Evolutionary conservation across 2,329 filamentous ascomycete species (phyloP).

Genomic region (Hypoxylon sp.): DNA sequence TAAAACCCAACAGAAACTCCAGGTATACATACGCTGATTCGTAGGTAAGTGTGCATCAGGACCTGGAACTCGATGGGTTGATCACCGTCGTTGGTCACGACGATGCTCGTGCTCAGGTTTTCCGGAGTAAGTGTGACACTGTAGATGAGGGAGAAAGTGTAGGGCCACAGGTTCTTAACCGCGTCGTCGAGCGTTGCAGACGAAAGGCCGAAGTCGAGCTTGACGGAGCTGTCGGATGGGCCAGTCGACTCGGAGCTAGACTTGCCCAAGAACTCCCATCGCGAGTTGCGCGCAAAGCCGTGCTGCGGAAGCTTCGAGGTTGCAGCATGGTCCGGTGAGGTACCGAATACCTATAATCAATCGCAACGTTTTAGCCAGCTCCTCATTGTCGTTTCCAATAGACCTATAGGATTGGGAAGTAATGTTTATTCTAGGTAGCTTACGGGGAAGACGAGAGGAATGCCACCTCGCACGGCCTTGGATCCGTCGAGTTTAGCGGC

Average conservation of each 20-base stretch:
- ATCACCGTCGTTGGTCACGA: constrained; percentile 89
- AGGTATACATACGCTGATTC: constrained; percentile 74
- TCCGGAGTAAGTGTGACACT: constrained; percentile 86
- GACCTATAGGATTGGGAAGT: background rate
- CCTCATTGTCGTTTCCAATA: background rate
- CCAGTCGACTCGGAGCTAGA: constrained; percentile 76
- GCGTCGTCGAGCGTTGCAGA: constrained; percentile 78
- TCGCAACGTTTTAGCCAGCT: constrained; percentile 23
- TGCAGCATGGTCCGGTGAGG: constrained; percentile 80
- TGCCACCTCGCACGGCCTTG: constrained; percentile 91
- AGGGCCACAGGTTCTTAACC: constrained; percentile 82
- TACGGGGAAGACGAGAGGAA: constrained; percentile 94
- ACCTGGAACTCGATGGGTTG: constrained; percentile 91
- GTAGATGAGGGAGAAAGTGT: constrained; percentile 91
- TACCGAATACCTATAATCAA: constrained; percentile 81
- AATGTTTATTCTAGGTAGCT: constrained; percentile 48
- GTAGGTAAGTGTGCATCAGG: constrained; percentile 92
- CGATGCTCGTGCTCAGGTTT: constrained; percentile 83
- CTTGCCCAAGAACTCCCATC: constrained; percentile 96
- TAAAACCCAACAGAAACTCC: background rate
- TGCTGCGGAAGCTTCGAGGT: constrained; percentile 89
- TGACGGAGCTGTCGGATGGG: constrained; percentile 77
- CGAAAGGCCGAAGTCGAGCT: constrained; percentile 95
- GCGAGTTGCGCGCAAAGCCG: constrained; percentile 90
- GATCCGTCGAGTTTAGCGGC: constrained; percentile 85